These are phyloP conservation scores for Dianthus caryophyllus DNA, from an alignment of 148 eudicot species.

Conservation along the genomic window DNA sequence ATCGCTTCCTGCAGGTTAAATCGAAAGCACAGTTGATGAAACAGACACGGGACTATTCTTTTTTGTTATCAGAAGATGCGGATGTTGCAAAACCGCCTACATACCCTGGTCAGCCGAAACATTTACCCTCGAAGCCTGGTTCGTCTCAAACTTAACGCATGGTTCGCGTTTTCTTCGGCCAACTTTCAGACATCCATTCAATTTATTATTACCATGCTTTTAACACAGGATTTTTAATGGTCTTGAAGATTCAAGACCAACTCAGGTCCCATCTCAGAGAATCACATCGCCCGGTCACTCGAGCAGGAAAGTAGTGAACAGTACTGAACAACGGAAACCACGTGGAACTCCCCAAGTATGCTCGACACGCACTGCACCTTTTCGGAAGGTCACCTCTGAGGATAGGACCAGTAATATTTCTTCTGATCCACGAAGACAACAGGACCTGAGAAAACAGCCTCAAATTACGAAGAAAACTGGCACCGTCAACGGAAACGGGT, in stretches of 20 bases:
- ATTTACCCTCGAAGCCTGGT: conserved; percentile 45
- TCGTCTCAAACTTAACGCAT: conserved; percentile 24
- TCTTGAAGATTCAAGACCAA: conserved; percentile 62
- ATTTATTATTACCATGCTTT: conserved; percentile 38
- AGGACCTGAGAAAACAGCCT: conserved; percentile 29
- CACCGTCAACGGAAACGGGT: conserved; percentile 49
- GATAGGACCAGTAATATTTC: conserved; percentile 7
- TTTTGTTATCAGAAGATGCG: conserved; percentile 71
- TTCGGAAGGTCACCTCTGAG: conserved; percentile 30
- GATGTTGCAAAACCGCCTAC: conserved; percentile 50
- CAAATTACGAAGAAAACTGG: conserved; percentile 36
- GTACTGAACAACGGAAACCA: conserved; percentile 38
- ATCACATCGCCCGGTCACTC: conserved; percentile 28
- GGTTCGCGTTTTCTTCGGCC: neutral
- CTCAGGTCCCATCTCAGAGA: conserved; percentile 43
- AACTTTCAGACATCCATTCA: conserved; percentile 23
- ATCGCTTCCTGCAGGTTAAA: conserved; percentile 37
- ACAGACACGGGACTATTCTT: conserved; percentile 79
- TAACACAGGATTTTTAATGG: conserved; percentile 48
- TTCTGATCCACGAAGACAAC: conserved; percentile 31
- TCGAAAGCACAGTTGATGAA: conserved; percentile 57
- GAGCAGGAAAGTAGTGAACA: conserved; percentile 30
- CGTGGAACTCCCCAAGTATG: conserved; percentile 23
- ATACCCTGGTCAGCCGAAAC: conserved; percentile 31
- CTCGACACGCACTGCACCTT: conserved; percentile 29